Evolutionary conservation across 1,284 basidiomycete genomes (phyloP), one percentile per base, ranked within the genome.

Genomic region (Microbotryum saponariae): DNA sequence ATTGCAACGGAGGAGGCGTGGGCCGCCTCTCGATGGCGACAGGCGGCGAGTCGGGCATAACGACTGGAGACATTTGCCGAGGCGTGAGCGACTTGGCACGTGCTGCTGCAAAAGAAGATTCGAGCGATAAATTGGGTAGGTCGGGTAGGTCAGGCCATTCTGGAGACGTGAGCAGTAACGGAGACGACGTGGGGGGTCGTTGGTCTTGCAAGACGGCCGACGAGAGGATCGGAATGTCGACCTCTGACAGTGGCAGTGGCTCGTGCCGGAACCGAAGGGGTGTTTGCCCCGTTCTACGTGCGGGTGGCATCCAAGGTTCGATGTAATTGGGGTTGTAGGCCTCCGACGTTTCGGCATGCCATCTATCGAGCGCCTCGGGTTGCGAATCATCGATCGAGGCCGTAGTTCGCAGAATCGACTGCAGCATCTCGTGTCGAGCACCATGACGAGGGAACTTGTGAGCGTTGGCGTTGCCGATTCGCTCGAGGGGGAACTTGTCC

Each of bases 321-420:
- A 66, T 54, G 25, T 64, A 59, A 51, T 56, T 57, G 5, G 58
- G 45, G 45, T 66, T 57, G 59, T 63, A 68, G 20, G 62, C 62
- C n/a, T 4, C 21, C 44, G 64, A 66, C 29, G 59, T 56, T 33
- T 53, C 55, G 20, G 61, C 64, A 60, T 66, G 62, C 67, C 67
- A 68, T 8, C 2, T 12, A 20, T 68, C 67, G 51, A 68, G 59
- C 25, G 58, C 56, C 7, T 54, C 52, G 3, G 51, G 25, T n/a
- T 56, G 53, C 23, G 21, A 50, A 45, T 68, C 67, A 25, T 56
- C 49, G 33, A 68, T 50, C 29, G 54, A n/a, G 7, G 55, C 59
- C 18, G 42, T 56, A n/a, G n/a, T 47, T 1, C 37, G n/a, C 45
- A 66, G 29, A 2, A 59, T 52, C 25, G 53, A 6, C 25, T 66